These are phyloP conservation scores for Camelina laxa DNA, from an alignment of 345 rosid species.

Conservation along the genomic window DNA sequence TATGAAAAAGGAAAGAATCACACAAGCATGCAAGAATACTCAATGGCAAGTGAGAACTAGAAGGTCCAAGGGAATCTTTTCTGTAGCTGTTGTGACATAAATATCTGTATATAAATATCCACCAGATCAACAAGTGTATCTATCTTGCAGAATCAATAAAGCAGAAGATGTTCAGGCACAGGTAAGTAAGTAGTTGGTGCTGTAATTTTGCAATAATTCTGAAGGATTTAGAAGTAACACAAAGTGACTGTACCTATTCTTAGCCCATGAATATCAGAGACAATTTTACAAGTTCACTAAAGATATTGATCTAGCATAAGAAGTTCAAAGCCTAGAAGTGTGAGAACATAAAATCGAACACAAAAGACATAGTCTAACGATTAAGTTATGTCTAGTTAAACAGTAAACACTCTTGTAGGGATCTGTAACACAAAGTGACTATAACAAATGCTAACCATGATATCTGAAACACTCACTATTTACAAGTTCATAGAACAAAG, in stretches of 20 bases:
- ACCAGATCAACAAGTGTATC: slow-evolving; percentile 30
- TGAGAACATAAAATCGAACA: background rate
- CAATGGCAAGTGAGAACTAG: slow-evolving; percentile 34
- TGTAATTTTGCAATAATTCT: slow-evolving; percentile 9
- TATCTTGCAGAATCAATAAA: slow-evolving; percentile 21
- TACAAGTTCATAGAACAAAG: background rate
- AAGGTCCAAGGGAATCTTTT: slow-evolving; percentile 25
- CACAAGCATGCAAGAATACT: slow-evolving; percentile 28
- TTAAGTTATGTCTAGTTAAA: background rate
- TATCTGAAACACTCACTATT: slow-evolving; percentile 1
- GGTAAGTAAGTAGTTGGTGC: background rate
- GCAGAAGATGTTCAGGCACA: slow-evolving; percentile 23
- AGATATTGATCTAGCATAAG: background rate
- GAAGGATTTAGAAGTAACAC: background rate
- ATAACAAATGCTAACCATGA: background rate
- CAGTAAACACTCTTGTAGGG: background rate
- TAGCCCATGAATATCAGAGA: slow-evolving; percentile 4
- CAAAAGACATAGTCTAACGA: background rate
- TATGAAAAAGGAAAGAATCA: slow-evolving; percentile 21
- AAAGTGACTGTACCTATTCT: background rate
- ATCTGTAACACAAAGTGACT: background rate
- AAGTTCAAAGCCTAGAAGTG: background rate
- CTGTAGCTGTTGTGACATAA: slow-evolving; percentile 37
- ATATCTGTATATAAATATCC: background rate
- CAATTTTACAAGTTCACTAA: slow-evolving; percentile 4